phyloP scores from a whole-genome alignment of 305 asterid genomes.

The Fraxinus baroniana region DNA sequence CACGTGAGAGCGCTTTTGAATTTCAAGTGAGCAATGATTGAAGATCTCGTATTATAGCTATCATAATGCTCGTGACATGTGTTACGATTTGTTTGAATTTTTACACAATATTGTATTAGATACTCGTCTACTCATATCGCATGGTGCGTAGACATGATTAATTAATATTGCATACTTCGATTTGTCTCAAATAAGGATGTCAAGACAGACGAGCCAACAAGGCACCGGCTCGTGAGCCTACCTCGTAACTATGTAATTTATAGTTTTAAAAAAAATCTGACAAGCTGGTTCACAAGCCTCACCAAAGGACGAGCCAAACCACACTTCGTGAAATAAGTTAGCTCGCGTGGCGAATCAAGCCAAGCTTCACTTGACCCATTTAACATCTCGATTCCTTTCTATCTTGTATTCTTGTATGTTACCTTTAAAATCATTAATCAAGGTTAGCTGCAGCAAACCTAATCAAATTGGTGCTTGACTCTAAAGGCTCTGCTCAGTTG shows the following conservation, averaged over 20 bases:
- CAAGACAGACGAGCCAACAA: background rate
- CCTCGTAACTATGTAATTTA: background rate
- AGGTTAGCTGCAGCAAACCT: background rate
- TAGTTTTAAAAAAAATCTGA: background rate
- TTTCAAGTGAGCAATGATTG: background rate
- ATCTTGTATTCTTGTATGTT: background rate
- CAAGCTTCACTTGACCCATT: background rate
- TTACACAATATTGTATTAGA: background rate
- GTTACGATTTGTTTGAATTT: no score
- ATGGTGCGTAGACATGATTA: background rate
- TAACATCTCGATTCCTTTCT: background rate
- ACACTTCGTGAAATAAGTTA: background rate
- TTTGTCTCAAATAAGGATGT: background rate
- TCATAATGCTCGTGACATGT: background rate
- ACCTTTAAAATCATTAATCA: background rate
- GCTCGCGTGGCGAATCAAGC: background rate
- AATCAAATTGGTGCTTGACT: background rate
- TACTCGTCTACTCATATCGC: background rate
- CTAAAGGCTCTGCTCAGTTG: background rate
- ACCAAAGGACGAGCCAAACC: background rate
- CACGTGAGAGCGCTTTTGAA: background rate
- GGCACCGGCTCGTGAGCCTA: background rate
- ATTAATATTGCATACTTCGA: background rate
- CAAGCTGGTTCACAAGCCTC: background rate
- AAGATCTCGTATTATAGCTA: background rate